Percentiles rank a stretch among this genome's conserved stretches.
Evolutionary conservation across 2,329 filamentous ascomycete genomes (phyloP).

Genomic region (Aspergillus unguis): DNA sequence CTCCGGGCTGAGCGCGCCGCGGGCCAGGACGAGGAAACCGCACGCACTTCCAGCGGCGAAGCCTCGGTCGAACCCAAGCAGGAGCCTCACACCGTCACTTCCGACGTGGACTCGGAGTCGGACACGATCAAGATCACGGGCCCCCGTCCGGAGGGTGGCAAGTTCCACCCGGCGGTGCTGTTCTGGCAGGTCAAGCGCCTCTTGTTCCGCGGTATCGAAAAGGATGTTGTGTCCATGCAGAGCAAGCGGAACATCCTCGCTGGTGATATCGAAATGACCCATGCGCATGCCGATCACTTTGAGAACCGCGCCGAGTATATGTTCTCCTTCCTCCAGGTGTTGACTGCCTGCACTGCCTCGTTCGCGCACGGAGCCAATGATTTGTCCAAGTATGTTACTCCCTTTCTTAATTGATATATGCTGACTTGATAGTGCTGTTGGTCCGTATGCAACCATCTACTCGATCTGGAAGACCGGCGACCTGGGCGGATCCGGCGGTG

Average conservation of each 20-base stretch:
- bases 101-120: background rate
- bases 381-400: constrained; percentile 19
- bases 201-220: constrained; percentile 18
- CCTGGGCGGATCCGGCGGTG: background rate
- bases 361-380: constrained; percentile 22
- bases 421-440: constrained; percentile 14
- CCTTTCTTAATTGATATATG: background rate
- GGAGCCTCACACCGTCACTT: background rate
- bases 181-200: constrained; percentile 16
- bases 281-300: constrained; percentile 16
- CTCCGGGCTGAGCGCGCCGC: constrained; percentile 14
- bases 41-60: background rate
- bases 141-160: constrained; percentile 15
- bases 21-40: constrained; percentile 2
- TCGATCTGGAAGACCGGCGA: constrained; percentile 12
- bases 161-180: constrained; percentile 13
- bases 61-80: background rate
- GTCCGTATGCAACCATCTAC: constrained; percentile 21
- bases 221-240: constrained; percentile 17
- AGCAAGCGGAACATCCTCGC: constrained; percentile 17
- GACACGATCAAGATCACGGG: constrained; percentile 10
- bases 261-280: constrained; percentile 17
- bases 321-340: constrained; percentile 19
- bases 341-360: constrained; percentile 17
- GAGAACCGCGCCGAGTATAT: constrained; percentile 20